These are phyloP conservation scores for Ascochyta fabae DNA, from an alignment of 2,329 filamentous ascomycete species.

Conservation along the genomic window DNA sequence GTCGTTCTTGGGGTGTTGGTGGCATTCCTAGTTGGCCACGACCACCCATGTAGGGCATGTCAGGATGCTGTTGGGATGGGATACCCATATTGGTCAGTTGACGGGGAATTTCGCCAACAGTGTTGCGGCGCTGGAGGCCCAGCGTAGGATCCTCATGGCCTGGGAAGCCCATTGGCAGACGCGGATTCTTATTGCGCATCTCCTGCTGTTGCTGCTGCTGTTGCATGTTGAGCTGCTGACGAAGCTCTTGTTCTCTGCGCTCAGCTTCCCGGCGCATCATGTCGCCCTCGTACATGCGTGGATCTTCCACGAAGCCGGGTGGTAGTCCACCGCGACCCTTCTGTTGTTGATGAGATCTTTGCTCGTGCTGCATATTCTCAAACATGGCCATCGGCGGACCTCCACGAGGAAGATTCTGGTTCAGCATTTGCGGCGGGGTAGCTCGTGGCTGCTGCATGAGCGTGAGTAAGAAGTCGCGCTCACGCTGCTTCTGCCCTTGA, in stretches of 20 bases:
- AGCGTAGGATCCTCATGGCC: slow-evolving; percentile 44
- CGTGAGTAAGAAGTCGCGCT: slow-evolving; percentile 84
- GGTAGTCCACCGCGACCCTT: slow-evolving; percentile 48
- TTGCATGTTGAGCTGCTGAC: slow-evolving; percentile 33
- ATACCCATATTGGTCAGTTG: slow-evolving; percentile 52
- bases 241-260: slow-evolving; percentile 40
- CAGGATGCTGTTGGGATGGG: slow-evolving; percentile 47
- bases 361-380: slow-evolving; percentile 37
- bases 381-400: slow-evolving; percentile 43
- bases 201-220: slow-evolving; percentile 45
- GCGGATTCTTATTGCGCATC: slow-evolving; percentile 41
- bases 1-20: slow-evolving; percentile 45
- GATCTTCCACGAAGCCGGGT: slow-evolving; percentile 48
- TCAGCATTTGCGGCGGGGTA: slow-evolving; percentile 43
- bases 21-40: slow-evolving; percentile 46
- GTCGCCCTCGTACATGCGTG: slow-evolving; percentile 42
- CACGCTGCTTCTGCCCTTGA: slow-evolving; percentile 60
- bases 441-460: slow-evolving; percentile 71
- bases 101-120: slow-evolving; percentile 42
- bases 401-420: slow-evolving; percentile 47
- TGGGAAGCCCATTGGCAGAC: slow-evolving; percentile 42
- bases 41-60: slow-evolving; percentile 44
- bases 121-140: slow-evolving; percentile 47
- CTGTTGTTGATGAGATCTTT: slow-evolving; percentile 45
- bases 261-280: slow-evolving; percentile 42